Evolutionary conservation across 176 grass and related monocot species (phyloP).

Genomic region (Ensete glaucum): DNA sequence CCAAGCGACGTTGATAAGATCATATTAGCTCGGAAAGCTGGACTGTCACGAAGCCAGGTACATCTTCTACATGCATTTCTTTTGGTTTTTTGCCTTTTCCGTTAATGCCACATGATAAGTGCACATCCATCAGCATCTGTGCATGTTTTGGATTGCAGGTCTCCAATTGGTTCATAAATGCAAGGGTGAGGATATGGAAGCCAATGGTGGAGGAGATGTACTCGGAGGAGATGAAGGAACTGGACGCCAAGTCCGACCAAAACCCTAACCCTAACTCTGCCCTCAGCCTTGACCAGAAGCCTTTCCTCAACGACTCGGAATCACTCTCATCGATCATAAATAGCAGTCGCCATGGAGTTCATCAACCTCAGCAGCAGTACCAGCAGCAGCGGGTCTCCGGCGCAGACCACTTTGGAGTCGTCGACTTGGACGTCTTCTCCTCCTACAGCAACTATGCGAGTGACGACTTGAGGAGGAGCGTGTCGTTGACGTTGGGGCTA

Average conservation of each 20-base stretch:
- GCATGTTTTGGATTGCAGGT: conserved; percentile 26
- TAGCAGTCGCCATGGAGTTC: background rate
- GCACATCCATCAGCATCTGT: background rate
- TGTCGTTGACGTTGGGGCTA: conserved; percentile 58
- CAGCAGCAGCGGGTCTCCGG: background rate
- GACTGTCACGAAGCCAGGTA: conserved; percentile 74
- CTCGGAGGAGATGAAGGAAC: conserved; percentile 38
- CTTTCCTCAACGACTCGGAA: conserved; percentile 1
- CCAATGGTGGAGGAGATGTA: conserved; percentile 95
- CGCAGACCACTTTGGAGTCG: background rate
- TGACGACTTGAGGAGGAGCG: background rate
- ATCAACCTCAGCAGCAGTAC: background rate
- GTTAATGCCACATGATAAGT: background rate
- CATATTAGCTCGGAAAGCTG: conserved; percentile 60
- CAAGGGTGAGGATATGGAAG: conserved; percentile 85
- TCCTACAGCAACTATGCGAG: conserved; percentile 4
- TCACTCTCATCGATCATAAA: conserved; percentile 15
- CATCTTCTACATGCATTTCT: background rate
- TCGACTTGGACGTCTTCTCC: conserved; percentile 9
- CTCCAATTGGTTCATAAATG: conserved; percentile 90
- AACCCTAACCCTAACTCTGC: conserved; percentile 13
- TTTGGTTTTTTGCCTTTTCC: no score
- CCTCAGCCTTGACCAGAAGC: background rate
- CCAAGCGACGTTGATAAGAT: conserved; percentile 75
- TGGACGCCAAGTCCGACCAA: conserved; percentile 10